Evolutionary conservation across 1,284 basidiomycete genomes (phyloP).

Genomic region (Cutaneotrichosporon sp.): DNA sequence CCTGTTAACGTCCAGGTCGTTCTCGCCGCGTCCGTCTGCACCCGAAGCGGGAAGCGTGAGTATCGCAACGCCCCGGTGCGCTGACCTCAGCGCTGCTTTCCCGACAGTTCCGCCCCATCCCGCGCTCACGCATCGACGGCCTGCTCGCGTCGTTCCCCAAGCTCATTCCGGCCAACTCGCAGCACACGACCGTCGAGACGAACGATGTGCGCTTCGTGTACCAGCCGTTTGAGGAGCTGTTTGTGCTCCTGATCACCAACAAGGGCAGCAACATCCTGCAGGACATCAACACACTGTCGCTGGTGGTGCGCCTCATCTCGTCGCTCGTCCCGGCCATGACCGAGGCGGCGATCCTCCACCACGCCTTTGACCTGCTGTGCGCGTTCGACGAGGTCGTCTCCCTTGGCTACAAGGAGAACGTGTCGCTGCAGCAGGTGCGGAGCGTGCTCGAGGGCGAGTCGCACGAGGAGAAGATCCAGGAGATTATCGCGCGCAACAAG

Average conservation of each 20-base stretch:
- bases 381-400: constrained; percentile 98
- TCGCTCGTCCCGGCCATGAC: constrained; percentile 77
- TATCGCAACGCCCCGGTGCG: constrained; percentile 6
- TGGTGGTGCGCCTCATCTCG: constrained; percentile 90
- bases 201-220: constrained; percentile 95
- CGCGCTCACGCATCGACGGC: constrained; percentile 88
- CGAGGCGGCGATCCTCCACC: constrained; percentile 85
- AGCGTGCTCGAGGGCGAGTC: constrained; percentile 97
- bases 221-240: constrained; percentile 96
- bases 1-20: constrained; percentile 47
- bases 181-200: constrained; percentile 96
- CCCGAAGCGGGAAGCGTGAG: constrained; percentile 59
- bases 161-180: constrained; percentile 92
- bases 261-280: constrained; percentile 95
- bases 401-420: constrained; percentile 90
- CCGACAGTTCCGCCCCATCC: constrained; percentile 93
- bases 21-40: constrained; percentile 81
- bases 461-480: constrained; percentile 99
- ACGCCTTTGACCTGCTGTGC: constrained; percentile 91
- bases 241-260: constrained; percentile 97
- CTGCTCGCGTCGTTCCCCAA: constrained; percentile 97
- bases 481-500: constrained; percentile 98
- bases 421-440: constrained; percentile 87
- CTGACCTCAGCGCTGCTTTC: constrained; percentile 79
- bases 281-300: constrained; percentile 93